These are phyloP conservation scores for Zygnema circumcarinatum DNA, from an alignment of 139 green algal species.

Conservation along the genomic window DNA sequence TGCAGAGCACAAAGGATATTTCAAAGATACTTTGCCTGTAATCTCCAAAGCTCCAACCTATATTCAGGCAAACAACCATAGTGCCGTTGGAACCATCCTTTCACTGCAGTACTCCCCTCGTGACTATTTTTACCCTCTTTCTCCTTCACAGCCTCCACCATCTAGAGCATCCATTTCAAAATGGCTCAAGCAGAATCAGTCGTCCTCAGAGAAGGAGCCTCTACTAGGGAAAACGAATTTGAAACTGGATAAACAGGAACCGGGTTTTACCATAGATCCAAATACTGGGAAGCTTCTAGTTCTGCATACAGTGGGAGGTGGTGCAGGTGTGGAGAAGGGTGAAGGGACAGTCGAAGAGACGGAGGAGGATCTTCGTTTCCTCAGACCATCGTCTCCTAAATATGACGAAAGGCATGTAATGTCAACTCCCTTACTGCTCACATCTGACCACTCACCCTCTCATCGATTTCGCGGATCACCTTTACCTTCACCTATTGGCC, in stretches of 20 bases:
- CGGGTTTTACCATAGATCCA: constrained; percentile 70
- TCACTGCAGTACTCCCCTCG: not conserved
- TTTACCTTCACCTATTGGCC: too few species aligned
- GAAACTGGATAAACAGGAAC: not conserved
- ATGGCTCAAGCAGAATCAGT: constrained; percentile 13
- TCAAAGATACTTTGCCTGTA: too few species aligned
- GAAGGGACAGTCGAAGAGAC: not conserved
- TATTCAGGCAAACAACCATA: too few species aligned
- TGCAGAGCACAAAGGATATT: too few species aligned
- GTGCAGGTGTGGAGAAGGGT: not conserved
- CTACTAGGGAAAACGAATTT: too few species aligned
- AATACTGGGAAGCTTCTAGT: constrained; percentile 79
- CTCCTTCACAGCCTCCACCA: constrained; percentile 16
- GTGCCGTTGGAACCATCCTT: too few species aligned
- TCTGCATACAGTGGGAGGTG: not conserved
- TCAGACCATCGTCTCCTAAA: constrained; percentile 86
- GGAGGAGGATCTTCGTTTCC: constrained; percentile 60
- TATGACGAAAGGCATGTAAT: constrained; percentile 87
- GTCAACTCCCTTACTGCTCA: constrained; percentile 38
- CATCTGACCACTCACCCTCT: not conserved
- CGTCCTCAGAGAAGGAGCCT: not conserved
- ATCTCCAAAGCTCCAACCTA: too few species aligned
- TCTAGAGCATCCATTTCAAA: not conserved
- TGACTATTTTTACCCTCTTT: constrained; percentile 7
- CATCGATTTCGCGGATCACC: too few species aligned